Conservation (phyloP, 2,329 filamentous ascomycete genomes). For the Venturiaceae sp. region DNA sequence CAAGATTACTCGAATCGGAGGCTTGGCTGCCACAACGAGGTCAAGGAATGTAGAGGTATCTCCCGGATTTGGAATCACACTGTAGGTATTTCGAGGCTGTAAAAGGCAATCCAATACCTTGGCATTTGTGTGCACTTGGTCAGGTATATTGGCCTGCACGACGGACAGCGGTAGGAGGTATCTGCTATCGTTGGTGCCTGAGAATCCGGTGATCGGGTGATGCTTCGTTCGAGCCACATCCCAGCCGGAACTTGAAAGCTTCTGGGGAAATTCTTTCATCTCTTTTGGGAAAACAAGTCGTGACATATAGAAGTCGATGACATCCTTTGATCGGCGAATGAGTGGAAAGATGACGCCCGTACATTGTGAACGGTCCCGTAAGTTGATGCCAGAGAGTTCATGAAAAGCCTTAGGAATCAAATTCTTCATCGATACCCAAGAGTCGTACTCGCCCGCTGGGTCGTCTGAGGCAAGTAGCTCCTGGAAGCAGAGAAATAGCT, state of each 20-base stretch:
- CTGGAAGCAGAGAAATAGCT: constrained; percentile 39
- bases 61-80: constrained; percentile 7
- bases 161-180: constrained; percentile 48
- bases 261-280: constrained; percentile 52
- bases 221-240: constrained; percentile 43
- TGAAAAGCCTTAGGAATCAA: constrained; percentile 27
- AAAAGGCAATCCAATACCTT: constrained; percentile 53
- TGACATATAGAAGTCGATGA: constrained; percentile 55
- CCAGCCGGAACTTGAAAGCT: constrained; percentile 58
- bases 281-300: constrained; percentile 51
- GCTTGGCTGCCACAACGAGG: constrained; percentile 28
- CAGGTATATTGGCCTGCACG: constrained; percentile 42
- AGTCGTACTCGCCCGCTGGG: constrained; percentile 38
- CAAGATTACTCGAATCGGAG: constrained; percentile 48
- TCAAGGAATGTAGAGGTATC: constrained; percentile 33
- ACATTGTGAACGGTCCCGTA: constrained; percentile 44
- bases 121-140: constrained; percentile 57
- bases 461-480: constrained; percentile 44
- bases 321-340: constrained; percentile 41
- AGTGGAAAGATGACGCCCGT: constrained; percentile 39
- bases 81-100: constrained; percentile 37
- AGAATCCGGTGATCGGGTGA: constrained; percentile 54
- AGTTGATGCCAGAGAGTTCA: constrained; percentile 42
- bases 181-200: constrained; percentile 56
- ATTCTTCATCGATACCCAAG: constrained; percentile 32